Percentiles rank a stretch among this genome's conserved stretches.
Conservation (phyloP, 1,284 basidiomycete genomes). For the Rhodotorula sp. region DNA sequence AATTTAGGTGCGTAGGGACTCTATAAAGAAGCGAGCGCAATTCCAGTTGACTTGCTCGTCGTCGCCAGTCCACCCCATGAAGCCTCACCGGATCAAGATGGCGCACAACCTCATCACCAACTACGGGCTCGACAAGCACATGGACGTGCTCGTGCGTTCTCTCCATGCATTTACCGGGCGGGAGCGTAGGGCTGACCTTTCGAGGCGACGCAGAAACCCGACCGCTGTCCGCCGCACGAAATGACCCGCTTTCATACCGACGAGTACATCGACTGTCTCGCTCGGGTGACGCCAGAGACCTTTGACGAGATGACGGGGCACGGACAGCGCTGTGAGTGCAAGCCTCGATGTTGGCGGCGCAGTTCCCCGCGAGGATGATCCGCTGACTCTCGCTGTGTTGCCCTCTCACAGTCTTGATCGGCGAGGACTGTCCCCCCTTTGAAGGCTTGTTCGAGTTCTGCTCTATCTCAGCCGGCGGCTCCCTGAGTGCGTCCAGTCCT, state of each 20-base stretch:
- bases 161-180: neutral
- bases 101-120: constrained; percentile 88
- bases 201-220: constrained; percentile 62
- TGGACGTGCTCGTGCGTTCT: constrained; percentile 77
- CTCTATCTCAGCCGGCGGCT: constrained; percentile 92
- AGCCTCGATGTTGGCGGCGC: neutral
- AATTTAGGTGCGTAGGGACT: constrained; percentile 25
- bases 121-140: constrained; percentile 83
- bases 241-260: constrained; percentile 94
- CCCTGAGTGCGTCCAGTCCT: constrained; percentile 56
- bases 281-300: constrained; percentile 83
- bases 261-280: constrained; percentile 88
- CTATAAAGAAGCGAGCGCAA: too few species aligned
- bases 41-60: neutral
- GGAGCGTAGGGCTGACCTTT: neutral
- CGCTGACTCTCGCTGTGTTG: neutral
- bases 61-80: constrained; percentile 38
- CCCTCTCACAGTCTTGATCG: constrained; percentile 64
- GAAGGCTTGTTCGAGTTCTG: constrained; percentile 98
- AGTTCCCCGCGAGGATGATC: neutral
- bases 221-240: constrained; percentile 71
- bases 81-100: constrained; percentile 72
- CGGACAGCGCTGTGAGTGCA: constrained; percentile 72
- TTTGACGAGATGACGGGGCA: constrained; percentile 77
- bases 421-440: constrained; percentile 95